Evolutionary conservation across 2,329 filamentous ascomycete genomes (phyloP).

Genomic region (Aotearoamyces nothofagi): DNA sequence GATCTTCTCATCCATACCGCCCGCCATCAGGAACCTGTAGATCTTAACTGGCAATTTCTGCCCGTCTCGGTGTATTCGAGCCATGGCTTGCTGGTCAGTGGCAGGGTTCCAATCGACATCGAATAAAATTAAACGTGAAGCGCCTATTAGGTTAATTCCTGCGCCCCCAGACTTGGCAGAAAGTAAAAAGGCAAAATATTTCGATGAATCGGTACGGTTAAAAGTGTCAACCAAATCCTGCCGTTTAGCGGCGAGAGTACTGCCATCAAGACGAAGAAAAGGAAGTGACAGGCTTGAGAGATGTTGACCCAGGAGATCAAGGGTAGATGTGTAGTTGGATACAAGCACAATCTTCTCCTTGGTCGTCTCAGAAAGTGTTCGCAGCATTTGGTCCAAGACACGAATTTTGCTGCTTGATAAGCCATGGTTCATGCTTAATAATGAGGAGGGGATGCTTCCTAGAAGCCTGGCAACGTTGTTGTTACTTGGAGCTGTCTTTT

Average conservation of each 20-base stretch:
- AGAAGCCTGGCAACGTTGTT: slow-evolving; percentile 26
- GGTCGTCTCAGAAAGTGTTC: slow-evolving; percentile 42
- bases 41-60: slow-evolving; percentile 54
- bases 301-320: slow-evolving; percentile 49
- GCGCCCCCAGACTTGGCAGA: slow-evolving; percentile 59
- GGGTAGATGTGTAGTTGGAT: slow-evolving; percentile 62
- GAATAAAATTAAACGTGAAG: slow-evolving; percentile 54
- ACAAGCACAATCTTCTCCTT: slow-evolving; percentile 59
- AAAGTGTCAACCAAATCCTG: slow-evolving; percentile 57
- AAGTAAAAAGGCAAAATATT: slow-evolving; percentile 52
- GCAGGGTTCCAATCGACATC: slow-evolving; percentile 68
- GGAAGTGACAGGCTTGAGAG: slow-evolving; percentile 42
- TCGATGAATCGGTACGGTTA: slow-evolving; percentile 39
- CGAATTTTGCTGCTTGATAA: slow-evolving; percentile 50
- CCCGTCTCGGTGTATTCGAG: slow-evolving; percentile 57
- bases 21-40: slow-evolving; percentile 53
- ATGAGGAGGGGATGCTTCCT: slow-evolving; percentile 35
- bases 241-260: slow-evolving; percentile 45
- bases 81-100: slow-evolving; percentile 61
- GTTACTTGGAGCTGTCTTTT: slow-evolving; percentile 19
- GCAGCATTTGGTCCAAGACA: slow-evolving; percentile 49
- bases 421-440: slow-evolving; percentile 35
- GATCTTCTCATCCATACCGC: slow-evolving; percentile 60
- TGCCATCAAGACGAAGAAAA: slow-evolving; percentile 55
- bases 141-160: slow-evolving; percentile 56